phyloP scores from a whole-genome alignment of 345 rosid species.

The Boechera retrofracta region DNA sequence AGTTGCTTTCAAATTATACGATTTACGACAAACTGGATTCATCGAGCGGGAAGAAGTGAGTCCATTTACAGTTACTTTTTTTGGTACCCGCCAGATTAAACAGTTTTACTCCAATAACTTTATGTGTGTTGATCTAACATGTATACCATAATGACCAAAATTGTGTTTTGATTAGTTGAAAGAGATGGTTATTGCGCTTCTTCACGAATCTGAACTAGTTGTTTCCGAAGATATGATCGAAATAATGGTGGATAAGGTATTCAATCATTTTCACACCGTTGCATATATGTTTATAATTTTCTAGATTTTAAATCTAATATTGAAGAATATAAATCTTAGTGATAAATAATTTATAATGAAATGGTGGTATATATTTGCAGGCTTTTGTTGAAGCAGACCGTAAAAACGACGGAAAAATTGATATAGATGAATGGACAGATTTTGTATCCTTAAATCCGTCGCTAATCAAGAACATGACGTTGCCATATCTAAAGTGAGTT shows the following conservation, averaged over 20 bases:
- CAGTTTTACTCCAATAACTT: background rate
- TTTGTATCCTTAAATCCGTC: constrained; percentile 77
- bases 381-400: constrained; percentile 73
- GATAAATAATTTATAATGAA: background rate
- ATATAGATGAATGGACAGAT: constrained; percentile 85
- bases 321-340: background rate
- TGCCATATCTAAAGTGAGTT: constrained; percentile 84
- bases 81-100: background rate
- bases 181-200: constrained; percentile 94
- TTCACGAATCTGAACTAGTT: constrained; percentile 80
- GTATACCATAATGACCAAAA: background rate
- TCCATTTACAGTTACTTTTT: background rate
- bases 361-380: constrained; percentile 45
- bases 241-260: constrained; percentile 79
- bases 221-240: constrained; percentile 74
- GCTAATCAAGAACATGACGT: constrained; percentile 90
- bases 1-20: constrained; percentile 91
- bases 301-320: background rate
- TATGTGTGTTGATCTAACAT: background rate
- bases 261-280: background rate
- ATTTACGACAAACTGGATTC: constrained; percentile 84
- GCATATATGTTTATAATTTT: background rate
- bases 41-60: constrained; percentile 90
- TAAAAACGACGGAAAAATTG: constrained; percentile 80
- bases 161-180: constrained; percentile 55